These are phyloP conservation scores for Posidonia australis DNA, from an alignment of 106 monocot species.

Conservation along the genomic window DNA sequence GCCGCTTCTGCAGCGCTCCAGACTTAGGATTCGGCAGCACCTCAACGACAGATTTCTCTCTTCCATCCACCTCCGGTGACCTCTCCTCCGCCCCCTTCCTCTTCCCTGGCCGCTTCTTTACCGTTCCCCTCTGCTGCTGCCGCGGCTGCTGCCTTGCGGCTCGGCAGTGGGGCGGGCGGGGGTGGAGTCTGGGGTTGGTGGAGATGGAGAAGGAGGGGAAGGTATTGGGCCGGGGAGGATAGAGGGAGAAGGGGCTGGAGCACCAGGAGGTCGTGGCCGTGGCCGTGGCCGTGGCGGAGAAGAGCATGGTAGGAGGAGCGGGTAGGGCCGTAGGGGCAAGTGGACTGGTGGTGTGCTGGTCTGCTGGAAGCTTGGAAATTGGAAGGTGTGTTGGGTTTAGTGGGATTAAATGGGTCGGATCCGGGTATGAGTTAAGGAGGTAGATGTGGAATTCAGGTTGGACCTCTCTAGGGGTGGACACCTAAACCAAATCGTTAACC, in stretches of 20 bases:
- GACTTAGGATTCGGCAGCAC: not conserved
- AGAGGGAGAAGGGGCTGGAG: not conserved
- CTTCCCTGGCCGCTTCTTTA: not conserved
- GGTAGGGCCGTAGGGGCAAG: not conserved
- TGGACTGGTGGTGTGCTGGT: no score
- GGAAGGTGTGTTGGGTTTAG: no score
- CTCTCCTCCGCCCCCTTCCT: not conserved
- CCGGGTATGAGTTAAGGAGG: no score
- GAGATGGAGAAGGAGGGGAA: no score
- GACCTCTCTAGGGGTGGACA: no score
- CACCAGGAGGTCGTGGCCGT: not conserved
- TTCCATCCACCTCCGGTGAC: not conserved
- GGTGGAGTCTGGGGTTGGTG: not conserved
- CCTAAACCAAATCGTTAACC: no score
- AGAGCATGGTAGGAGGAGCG: slow-evolving; percentile 1
- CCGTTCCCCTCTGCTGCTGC: not conserved
- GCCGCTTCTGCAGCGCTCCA: not conserved
- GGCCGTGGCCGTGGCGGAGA: no score
- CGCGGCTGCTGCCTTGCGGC: not conserved
- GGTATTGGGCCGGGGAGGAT: not conserved
- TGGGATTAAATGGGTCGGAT: no score
- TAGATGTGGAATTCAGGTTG: no score
- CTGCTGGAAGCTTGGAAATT: no score
- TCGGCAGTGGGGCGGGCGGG: not conserved
- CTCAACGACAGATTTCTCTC: slow-evolving; percentile 1